Conservation (phyloP, 768 basidiomycete species). For the Calocybe cyanea region DNA sequence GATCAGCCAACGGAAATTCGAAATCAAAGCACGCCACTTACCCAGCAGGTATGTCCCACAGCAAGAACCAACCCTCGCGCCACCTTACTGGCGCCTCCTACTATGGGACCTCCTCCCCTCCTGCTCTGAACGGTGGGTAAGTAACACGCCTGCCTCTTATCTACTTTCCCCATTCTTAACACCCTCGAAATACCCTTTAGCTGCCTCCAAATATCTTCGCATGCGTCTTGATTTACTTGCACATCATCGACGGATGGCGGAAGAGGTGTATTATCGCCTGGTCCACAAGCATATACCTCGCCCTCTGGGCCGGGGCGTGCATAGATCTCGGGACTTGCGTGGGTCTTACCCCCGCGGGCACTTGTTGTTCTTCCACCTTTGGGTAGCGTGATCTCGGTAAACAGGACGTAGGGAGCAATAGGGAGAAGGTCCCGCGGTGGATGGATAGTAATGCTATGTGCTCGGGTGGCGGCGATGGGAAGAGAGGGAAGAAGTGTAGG, state of each 20-base stretch:
- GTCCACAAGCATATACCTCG: slow-evolving; percentile 76
- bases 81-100: slow-evolving; percentile 56
- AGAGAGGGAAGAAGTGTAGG: slow-evolving; percentile 51
- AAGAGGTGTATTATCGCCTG: slow-evolving; percentile 68
- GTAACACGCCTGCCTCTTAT: slow-evolving; percentile 67
- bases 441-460: slow-evolving; percentile 68
- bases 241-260: slow-evolving; percentile 75
- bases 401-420: slow-evolving; percentile 76
- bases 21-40: slow-evolving; percentile 27
- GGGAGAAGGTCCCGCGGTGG: slow-evolving; percentile 35
- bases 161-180: slow-evolving; percentile 49
- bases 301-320: slow-evolving; percentile 65
- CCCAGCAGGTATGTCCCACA: slow-evolving; percentile 80
- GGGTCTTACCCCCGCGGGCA: slow-evolving; percentile 8
- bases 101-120: slow-evolving; percentile 61
- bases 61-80: slow-evolving; percentile 68
- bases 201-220: slow-evolving; percentile 50
- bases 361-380: neutral
- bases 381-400: slow-evolving; percentile 62
- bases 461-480: slow-evolving; percentile 61
- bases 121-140: slow-evolving; percentile 55
- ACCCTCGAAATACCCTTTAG: slow-evolving; percentile 60
- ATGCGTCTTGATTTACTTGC: slow-evolving; percentile 49
- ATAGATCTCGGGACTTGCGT: slow-evolving; percentile 64
- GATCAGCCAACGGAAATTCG: neutral